Percentiles rank a stretch among this genome's conserved stretches.
These are phyloP conservation scores for Mycena maculata DNA, from an alignment of 768 basidiomycete genomes.

Conservation along the genomic window DNA sequence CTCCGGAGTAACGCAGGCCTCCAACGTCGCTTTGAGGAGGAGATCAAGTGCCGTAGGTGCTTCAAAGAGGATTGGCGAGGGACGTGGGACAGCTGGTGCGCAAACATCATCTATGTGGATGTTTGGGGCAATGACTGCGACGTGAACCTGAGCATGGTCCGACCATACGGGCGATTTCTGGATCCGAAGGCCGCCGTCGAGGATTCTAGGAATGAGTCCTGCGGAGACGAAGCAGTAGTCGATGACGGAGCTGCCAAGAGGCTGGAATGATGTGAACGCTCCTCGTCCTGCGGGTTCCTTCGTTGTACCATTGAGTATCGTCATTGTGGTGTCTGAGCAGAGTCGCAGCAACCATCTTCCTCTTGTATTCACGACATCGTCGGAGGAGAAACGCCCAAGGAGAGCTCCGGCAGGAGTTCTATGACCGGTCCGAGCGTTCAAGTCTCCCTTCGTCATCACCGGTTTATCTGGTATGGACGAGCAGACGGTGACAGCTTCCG, in stretches of 20 bases:
- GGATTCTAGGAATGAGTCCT: neutral
- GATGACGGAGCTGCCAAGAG: constrained; percentile 5
- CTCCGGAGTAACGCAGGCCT: neutral
- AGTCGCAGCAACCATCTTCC: constrained; percentile 9
- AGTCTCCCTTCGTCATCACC: neutral
- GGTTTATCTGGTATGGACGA: neutral
- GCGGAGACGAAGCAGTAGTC: constrained; percentile 20
- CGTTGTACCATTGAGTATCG: constrained; percentile 6
- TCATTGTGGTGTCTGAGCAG: neutral
- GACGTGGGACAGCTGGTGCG: neutral
- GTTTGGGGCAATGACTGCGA: neutral
- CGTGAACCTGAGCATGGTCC: constrained; percentile 1
- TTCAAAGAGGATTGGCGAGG: neutral
- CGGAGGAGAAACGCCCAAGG: neutral
- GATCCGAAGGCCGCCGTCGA: neutral
- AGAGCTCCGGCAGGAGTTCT: neutral
- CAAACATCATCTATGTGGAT: neutral
- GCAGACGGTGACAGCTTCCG: neutral
- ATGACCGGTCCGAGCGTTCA: neutral
- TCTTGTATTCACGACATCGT: neutral
- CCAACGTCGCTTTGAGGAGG: neutral
- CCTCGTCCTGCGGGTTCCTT: neutral
- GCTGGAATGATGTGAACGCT: constrained; percentile 17
- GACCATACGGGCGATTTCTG: neutral
- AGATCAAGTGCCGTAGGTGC: neutral